A percentile compares a stretch with the other conserved stretches of the same genome.
These are phyloP conservation scores for Russula sp. DNA, from an alignment of 768 basidiomycete species.

Conservation along the genomic window DNA sequence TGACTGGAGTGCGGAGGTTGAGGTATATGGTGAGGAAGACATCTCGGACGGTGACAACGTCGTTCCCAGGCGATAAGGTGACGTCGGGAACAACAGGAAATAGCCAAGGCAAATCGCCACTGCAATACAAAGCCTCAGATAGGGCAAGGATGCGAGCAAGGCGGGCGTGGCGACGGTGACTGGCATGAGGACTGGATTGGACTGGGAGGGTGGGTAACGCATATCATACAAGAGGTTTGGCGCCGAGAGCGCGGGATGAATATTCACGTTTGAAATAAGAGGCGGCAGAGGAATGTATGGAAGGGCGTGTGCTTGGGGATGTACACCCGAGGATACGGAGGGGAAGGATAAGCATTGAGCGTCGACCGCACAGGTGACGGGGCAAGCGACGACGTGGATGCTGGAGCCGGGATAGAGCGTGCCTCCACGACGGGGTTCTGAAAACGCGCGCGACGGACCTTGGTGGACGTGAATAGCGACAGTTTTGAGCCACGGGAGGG, in stretches of 20 bases:
- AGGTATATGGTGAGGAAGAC: not conserved
- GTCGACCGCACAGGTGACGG: too few relatives aligned
- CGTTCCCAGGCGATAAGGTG: not conserved
- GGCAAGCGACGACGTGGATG: too few relatives aligned
- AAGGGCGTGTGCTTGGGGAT: not conserved
- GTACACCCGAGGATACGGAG: not conserved
- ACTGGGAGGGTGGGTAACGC: not conserved
- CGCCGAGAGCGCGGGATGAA: not conserved
- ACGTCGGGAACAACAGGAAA: not conserved
- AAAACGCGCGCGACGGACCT: too few relatives aligned
- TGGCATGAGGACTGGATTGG: not conserved
- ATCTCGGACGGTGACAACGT: constrained; percentile 5
- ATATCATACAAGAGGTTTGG: constrained; percentile 2
- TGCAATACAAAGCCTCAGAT: not conserved
- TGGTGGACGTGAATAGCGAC: too few relatives aligned
- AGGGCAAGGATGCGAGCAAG: not conserved
- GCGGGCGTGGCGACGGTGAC: not conserved
- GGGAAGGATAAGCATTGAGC: too few relatives aligned
- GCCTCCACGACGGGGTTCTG: too few relatives aligned
- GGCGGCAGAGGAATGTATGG: not conserved
- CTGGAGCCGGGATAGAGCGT: too few relatives aligned
- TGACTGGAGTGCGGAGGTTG: constrained; percentile 7
- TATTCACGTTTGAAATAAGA: not conserved
- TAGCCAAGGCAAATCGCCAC: not conserved
- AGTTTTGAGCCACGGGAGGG: too few relatives aligned